phyloP scores from a whole-genome alignment of 805 yeast genomes.

The Candida nanaspora region DNA sequence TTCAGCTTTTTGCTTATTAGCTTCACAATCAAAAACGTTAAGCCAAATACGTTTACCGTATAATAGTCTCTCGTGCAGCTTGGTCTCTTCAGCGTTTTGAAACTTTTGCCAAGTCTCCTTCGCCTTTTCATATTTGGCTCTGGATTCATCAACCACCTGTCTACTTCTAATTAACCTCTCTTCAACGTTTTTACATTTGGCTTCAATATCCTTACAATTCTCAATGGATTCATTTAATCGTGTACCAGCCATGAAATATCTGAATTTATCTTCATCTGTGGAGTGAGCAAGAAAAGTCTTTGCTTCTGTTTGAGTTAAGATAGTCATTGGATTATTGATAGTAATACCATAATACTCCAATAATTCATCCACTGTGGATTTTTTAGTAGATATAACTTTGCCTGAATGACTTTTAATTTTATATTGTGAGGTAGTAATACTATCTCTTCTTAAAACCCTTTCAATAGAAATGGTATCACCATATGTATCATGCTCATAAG shows the following conservation, averaged over 20 bases:
- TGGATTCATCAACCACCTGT: constrained; percentile 30
- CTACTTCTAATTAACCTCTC: constrained; percentile 31
- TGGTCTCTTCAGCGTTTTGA: constrained; percentile 32
- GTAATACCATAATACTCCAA: constrained; percentile 67
- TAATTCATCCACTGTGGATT: constrained; percentile 59
- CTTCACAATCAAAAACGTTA: constrained; percentile 25
- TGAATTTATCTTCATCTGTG: constrained; percentile 63
- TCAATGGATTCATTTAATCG: constrained; percentile 58
- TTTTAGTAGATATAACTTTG: constrained; percentile 50
- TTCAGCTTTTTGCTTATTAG: constrained; percentile 14
- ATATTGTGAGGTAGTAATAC: constrained; percentile 44
- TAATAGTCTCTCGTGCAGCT: constrained; percentile 29
- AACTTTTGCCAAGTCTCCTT: constrained; percentile 31
- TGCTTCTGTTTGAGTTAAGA: constrained; percentile 90
- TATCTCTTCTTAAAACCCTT: constrained; percentile 51
- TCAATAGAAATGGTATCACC: constrained; percentile 70
- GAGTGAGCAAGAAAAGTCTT: constrained; percentile 79
- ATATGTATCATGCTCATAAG: constrained; percentile 53
- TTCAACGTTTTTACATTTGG: constrained; percentile 28
- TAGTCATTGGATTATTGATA: constrained; percentile 86
- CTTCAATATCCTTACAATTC: constrained; percentile 38
- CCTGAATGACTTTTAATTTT: constrained; percentile 46
- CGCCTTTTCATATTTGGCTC: constrained; percentile 35
- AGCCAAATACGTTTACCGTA: constrained; percentile 47
- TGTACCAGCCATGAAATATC: constrained; percentile 75